Percentiles rank a stretch among this genome's conserved stretches.
Conservation (phyloP, 2,329 filamentous ascomycete species). For the Colletotrichum sp. region DNA sequence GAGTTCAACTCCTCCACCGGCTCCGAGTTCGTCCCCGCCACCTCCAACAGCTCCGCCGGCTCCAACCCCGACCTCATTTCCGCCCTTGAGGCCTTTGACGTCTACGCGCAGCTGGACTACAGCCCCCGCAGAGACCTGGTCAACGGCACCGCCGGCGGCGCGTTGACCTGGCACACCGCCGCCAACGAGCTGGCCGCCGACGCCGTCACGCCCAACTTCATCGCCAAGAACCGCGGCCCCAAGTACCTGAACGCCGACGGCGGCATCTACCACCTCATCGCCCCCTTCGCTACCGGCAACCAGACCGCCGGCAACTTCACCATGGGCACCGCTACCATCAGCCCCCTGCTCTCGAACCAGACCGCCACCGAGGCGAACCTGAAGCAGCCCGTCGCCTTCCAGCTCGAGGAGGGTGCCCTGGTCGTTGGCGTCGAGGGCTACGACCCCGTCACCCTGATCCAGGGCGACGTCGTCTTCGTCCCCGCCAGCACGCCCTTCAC, state of each 20-base stretch:
- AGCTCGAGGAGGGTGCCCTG: conserved; percentile 30
- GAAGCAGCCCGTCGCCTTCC: conserved; percentile 23
- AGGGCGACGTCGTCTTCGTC: conserved; percentile 31
- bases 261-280: conserved; percentile 45
- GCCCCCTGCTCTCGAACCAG: conserved; percentile 1
- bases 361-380: not conserved
- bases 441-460: conserved; percentile 24
- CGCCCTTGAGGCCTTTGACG: conserved; percentile 43
- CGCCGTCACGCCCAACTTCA: conserved; percentile 40
- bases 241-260: conserved; percentile 44
- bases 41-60: conserved; percentile 4
- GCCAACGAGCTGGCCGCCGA: conserved; percentile 35
- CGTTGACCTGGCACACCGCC: conserved; percentile 41
- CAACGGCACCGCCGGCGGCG: conserved; percentile 42
- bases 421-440: conserved; percentile 26
- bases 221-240: conserved; percentile 50
- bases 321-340: conserved; percentile 45
- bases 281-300: conserved; percentile 44
- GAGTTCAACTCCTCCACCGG: conserved; percentile 37
- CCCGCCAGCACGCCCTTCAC: conserved; percentile 23
- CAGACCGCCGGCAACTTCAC: conserved; percentile 47
- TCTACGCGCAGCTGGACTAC: conserved; percentile 46
- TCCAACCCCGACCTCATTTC: conserved; percentile 35
- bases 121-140: conserved; percentile 41
- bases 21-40: conserved; percentile 25